Evolutionary conservation across 108 stramenopile species (phyloP), one percentile per base, ranked within the genome.

Genomic region (Skeletonema marinoi): DNA sequence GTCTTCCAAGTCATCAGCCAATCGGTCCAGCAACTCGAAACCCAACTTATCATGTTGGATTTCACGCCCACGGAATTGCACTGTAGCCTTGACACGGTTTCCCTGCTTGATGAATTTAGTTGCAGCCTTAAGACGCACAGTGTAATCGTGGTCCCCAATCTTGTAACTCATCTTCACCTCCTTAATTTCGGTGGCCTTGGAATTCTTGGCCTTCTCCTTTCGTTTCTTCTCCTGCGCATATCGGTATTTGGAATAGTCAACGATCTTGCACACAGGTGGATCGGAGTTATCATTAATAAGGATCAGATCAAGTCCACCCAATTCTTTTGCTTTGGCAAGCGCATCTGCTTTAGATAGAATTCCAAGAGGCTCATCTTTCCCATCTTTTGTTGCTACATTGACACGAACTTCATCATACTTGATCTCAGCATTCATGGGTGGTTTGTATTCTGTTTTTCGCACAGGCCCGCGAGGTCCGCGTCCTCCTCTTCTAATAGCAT

Each of bases 101-200:
- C 96, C 96, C 70, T 93, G 90, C 25, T 74, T 85, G 48, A 96
- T 75, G 73, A 96, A 96, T 71, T 97, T 98, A 41, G 72, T 48
- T 2, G 96, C 97, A 65, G 85, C 90, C 85, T 91, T 92, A 25
- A 88, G 78, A 25, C 98, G 86, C 1, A 98, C 97, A 54, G 86
- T 87, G 76, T 97, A 98, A 72, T 98, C 98, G 74, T 97, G 96
- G 19, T 90, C 89, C 65, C 96, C 97, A 73, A 98, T 97, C 83
- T 96, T 98, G 90, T 97, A 96, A 29, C 87, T 89, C 96, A 98
- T 96, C 77, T 97, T 98, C 21, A 98, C 92, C 79, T 98, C 98
- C 86, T 98, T 98, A 32, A 97, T 66, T 83, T 98, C 97, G 17
- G 88, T 92, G 9, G 91, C 86, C 88, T 98, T 98, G 65, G 88